phyloP scores from a whole-genome alignment of 352 stramenopile species.

The Pythium biforme region DNA sequence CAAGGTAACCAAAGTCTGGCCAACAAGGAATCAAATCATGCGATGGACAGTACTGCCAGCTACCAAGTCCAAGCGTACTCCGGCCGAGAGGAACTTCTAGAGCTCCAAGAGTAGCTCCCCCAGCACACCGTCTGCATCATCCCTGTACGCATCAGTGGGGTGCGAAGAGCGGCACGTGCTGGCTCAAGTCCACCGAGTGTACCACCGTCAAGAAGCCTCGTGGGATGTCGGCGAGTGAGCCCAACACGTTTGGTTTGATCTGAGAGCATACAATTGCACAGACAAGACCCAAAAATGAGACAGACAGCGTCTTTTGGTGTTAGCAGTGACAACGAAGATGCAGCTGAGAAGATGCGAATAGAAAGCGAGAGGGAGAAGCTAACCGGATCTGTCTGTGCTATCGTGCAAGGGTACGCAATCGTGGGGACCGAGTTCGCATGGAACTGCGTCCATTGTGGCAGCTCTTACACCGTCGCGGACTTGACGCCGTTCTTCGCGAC shows the following conservation, averaged over 20 bases:
- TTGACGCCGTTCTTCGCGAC: conserved; percentile 4
- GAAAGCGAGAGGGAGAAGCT: not conserved
- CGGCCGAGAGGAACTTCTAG: too few relatives aligned
- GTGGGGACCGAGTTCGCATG: conserved; percentile 11
- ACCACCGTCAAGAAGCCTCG: conserved; percentile 12
- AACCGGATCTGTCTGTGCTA: not conserved
- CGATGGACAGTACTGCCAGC: too few relatives aligned
- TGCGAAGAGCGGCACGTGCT: conserved; percentile 31
- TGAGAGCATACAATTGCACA: too few relatives aligned
- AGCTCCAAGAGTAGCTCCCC: too few relatives aligned
- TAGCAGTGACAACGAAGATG: not conserved
- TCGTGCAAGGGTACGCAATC: not conserved
- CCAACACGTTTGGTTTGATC: too few relatives aligned
- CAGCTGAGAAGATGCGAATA: not conserved
- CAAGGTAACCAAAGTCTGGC: too few relatives aligned
- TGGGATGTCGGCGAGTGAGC: conserved; percentile 9
- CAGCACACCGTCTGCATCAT: too few relatives aligned
- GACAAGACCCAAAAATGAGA: too few relatives aligned
- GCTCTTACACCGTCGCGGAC: conserved; percentile 4
- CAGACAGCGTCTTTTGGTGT: too few relatives aligned
- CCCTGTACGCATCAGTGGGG: too few relatives aligned
- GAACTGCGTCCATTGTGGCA: conserved; percentile 3
- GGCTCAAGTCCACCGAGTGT: conserved; percentile 12
- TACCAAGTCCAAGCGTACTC: too few relatives aligned
- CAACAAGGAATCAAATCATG: too few relatives aligned